Base-by-base conservation (phyloP, 495 filamentous ascomycete genomes). In the Penicillium alfredii region DNA sequence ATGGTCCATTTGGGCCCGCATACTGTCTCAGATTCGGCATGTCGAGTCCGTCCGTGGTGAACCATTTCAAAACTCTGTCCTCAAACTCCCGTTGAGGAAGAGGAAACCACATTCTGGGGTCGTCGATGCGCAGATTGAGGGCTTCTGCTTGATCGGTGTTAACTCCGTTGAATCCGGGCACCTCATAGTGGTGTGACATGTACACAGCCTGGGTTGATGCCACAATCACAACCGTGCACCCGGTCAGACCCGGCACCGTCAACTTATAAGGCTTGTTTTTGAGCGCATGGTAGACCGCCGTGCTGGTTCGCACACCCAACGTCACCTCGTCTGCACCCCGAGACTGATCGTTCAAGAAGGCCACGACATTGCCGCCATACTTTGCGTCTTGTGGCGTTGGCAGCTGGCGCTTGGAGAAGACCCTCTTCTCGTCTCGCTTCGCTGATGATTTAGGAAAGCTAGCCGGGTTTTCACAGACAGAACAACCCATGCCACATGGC, bases 161-260 rank as follows among this genome's bases (percentile, higher is more conserved):
- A 6, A 17, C 31, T 7, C 23, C 17, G 18, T 20, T 33, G 16
- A 33, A 33, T 13, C 31, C 31, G 13, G 31, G 31, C 7, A 33
- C 31, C n/a, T 33, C 31, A 17, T 20, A 33, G 31, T 21, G 23
- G 14, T 33, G 31, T 8, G 31, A 33, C 31, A 33, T 33, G 17
- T 21, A 33, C 8, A 33, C 31, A 1, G 31, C 31, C 31, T 33
- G 20, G 17, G 20, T 20, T 1, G 31, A 33, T 11, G 23, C 31
- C 5, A 33, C 31, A 5, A 33, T 20, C 16, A 33, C 31, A 4
- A 20, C 20, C 4, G 31, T 33, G 11, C 31, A 33, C 4, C 31
- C 31, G 12, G 20, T 21, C 3, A 33, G 12, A 13, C 31, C 31
- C n/a, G 20, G 31, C 3, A 33, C 31, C 12, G 31, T 20, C 31